A percentile compares a stretch with the other conserved stretches of the same genome.
Evolutionary conservation across 495 filamentous ascomycete genomes (phyloP).

Genomic region (Talaromyces wortmannii): DNA sequence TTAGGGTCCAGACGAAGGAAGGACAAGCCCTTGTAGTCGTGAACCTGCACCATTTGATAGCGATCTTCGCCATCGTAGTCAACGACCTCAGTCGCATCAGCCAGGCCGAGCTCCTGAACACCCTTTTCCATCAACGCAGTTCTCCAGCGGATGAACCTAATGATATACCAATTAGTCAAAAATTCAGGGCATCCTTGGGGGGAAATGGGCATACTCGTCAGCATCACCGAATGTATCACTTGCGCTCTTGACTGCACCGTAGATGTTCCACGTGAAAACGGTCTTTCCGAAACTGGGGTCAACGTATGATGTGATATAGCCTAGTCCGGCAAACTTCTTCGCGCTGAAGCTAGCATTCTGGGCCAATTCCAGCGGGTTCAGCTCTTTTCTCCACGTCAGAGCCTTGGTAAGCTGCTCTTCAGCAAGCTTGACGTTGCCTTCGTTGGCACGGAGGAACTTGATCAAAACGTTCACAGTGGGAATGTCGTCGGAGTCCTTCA

Average conservation of each 20-base stretch:
- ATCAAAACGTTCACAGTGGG: conserved; percentile 77
- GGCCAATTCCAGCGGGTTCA: conserved; percentile 35
- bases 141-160: conserved; percentile 78
- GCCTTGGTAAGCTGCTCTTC: conserved; percentile 70
- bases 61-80: conserved; percentile 68
- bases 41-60: conserved; percentile 82
- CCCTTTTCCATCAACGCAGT: conserved; percentile 81
- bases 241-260: conserved; percentile 68
- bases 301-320: conserved; percentile 44
- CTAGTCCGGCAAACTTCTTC: conserved; percentile 38
- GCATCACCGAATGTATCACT: conserved; percentile 69
- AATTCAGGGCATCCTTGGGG: background rate
- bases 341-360: conserved; percentile 46
- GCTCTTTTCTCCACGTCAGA: conserved; percentile 70
- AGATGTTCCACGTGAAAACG: conserved; percentile 76
- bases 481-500: conserved; percentile 50
- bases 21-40: conserved; percentile 79
- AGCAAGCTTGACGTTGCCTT: conserved; percentile 63
- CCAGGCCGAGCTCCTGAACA: conserved; percentile 60
- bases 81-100: conserved; percentile 60
- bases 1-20: conserved; percentile 68
- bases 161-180: background rate
- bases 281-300: conserved; percentile 34
- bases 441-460: conserved; percentile 87
- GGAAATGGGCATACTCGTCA: conserved; percentile 54